phyloP scores from a whole-genome alignment of 129 eudicot genomes.

The Heracleum sosnowskyi region DNA sequence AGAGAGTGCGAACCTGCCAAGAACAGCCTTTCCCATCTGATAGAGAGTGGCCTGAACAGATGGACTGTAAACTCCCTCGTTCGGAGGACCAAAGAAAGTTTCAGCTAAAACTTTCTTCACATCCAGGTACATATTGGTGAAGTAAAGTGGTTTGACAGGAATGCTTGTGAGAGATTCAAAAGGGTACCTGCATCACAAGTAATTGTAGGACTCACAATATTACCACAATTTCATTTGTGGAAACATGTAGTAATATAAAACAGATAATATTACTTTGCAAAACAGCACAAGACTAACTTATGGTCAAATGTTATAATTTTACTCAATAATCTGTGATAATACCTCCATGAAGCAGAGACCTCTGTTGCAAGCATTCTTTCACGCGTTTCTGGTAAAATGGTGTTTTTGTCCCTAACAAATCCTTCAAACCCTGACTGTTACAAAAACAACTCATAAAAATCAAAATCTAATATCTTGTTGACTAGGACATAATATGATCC shows the following conservation, averaged over 20 bases:
- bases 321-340: constrained; percentile 5
- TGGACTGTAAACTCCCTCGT: constrained; percentile 91
- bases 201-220: not conserved
- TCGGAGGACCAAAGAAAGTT: constrained; percentile 86
- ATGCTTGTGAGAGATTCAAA: constrained; percentile 56
- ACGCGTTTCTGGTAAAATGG: constrained; percentile 84
- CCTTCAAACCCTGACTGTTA: constrained; percentile 97
- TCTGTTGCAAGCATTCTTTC: constrained; percentile 97
- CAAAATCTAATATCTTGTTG: not conserved
- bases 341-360: constrained; percentile 95
- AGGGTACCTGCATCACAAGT: constrained; percentile 54
- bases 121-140: constrained; percentile 51
- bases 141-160: constrained; percentile 39
- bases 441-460: constrained; percentile 15
- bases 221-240: not conserved
- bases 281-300: not conserved
- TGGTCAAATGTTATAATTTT: not conserved
- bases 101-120: constrained; percentile 61
- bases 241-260: not conserved
- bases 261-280: not conserved
- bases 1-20: constrained; percentile 40
- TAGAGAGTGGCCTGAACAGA: constrained; percentile 94
- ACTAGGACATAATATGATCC: not conserved
- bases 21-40: constrained; percentile 87
- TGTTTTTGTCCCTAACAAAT: constrained; percentile 73